Percentiles rank a stretch among this genome's conserved stretches.
These are phyloP conservation scores for Cutaneotrichosporon arboriforme DNA, from an alignment of 1,284 basidiomycete species.

Conservation along the genomic window DNA sequence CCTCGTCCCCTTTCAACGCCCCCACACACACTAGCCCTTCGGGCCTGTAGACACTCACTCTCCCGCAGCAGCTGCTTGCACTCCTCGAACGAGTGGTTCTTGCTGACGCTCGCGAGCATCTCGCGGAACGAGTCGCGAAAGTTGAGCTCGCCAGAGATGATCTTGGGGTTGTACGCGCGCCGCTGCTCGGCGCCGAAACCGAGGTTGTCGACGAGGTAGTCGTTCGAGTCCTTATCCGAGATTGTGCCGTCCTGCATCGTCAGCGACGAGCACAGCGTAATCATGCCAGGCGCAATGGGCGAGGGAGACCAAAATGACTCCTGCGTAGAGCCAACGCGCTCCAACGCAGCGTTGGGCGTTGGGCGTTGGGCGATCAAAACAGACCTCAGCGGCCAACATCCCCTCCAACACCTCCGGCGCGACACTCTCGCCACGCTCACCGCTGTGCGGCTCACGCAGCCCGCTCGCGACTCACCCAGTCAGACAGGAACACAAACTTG, in stretches of 20 bases:
- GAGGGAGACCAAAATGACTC: too few species aligned
- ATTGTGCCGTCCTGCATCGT: conserved; percentile 77
- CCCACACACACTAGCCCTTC: too few species aligned
- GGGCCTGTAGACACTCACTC: conserved; percentile 56
- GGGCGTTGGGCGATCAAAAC: too few species aligned
- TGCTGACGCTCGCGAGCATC: conserved; percentile 66
- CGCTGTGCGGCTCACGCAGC: too few species aligned
- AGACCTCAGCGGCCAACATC: too few species aligned
- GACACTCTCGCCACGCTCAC: too few species aligned
- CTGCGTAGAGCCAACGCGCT: too few species aligned
- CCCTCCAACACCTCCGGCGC: too few species aligned
- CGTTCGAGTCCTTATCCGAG: conserved; percentile 83
- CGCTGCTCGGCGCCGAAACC: conserved; percentile 52
- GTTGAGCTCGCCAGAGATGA: conserved; percentile 60
- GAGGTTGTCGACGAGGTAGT: conserved; percentile 53
- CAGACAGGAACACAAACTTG: conserved; percentile 77
- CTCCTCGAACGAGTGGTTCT: conserved; percentile 62
- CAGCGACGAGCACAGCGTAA: not conserved
- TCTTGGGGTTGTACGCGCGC: conserved; percentile 61
- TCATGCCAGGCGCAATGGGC: too few species aligned
- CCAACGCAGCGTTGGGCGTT: too few species aligned
- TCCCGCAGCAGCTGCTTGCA: conserved; percentile 64
- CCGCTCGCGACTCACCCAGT: conserved; percentile 61
- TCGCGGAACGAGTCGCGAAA: conserved; percentile 75
- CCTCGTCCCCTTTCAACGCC: too few species aligned